These are phyloP conservation scores for Urtica urens DNA, from an alignment of 306 rosid genomes.

Conservation along the genomic window DNA sequence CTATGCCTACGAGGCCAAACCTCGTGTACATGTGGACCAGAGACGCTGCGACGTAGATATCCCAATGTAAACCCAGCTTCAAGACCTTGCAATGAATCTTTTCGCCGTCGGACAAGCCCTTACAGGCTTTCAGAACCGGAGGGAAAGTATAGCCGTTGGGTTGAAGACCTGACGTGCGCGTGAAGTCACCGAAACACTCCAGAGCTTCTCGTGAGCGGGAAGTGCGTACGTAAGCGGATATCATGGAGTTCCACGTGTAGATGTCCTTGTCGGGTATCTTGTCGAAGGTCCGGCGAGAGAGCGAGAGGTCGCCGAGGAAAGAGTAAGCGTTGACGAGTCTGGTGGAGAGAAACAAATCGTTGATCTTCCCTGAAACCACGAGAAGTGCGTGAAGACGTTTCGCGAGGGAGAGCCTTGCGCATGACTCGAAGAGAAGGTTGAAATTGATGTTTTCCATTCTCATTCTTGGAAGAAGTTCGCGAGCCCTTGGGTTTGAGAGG, in stretches of 20 bases:
- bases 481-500: no score
- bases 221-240: conserved; percentile 34
- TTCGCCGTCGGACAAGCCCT: conserved; percentile 26
- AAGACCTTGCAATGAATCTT: conserved; percentile 36
- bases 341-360: conserved; percentile 22
- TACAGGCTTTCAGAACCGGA: conserved; percentile 38
- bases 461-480: conserved; percentile 12
- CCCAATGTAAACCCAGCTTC: conserved; percentile 39
- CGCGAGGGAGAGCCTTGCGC: conserved; percentile 25
- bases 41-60: conserved; percentile 39
- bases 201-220: conserved; percentile 27
- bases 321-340: conserved; percentile 36
- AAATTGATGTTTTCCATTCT: conserved; percentile 18
- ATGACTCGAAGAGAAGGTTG: conserved; percentile 21
- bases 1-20: conserved; percentile 23
- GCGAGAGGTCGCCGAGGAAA: conserved; percentile 27
- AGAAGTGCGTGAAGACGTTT: conserved; percentile 38
- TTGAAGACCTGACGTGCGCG: conserved; percentile 19
- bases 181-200: conserved; percentile 23
- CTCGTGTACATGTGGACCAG: conserved; percentile 40
- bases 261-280: conserved; percentile 29
- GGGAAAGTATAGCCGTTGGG: conserved; percentile 43
- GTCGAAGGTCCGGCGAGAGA: conserved; percentile 24
- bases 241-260: conserved; percentile 46
- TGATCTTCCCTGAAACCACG: conserved; percentile 30